Percentiles rank a stretch among this genome's conserved stretches.
Conservation (phyloP, 805 yeast genomes). For the Kodamaea fukazawae region DNA sequence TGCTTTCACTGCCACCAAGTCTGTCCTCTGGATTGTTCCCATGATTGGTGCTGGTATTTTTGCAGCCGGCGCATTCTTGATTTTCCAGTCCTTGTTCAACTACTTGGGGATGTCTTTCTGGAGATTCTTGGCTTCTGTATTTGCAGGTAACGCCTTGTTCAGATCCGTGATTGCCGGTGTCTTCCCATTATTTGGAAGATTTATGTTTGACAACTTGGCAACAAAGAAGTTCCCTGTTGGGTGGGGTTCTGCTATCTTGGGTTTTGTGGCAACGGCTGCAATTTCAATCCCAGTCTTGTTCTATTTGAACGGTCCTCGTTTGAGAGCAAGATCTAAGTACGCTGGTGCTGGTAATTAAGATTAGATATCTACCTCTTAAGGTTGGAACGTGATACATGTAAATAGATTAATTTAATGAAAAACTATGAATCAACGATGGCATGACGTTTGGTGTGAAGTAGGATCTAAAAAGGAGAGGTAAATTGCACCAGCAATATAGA, state of each 20-base stretch:
- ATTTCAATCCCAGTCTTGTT: constrained; percentile 47
- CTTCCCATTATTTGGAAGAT: constrained; percentile 63
- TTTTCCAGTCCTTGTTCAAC: constrained; percentile 52
- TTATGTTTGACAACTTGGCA: constrained; percentile 53
- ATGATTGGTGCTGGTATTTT: constrained; percentile 21
- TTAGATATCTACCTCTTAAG: too few species aligned
- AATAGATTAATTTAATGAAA: too few species aligned
- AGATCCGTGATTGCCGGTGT: constrained; percentile 54
- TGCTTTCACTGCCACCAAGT: constrained; percentile 19
- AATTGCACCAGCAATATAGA: too few species aligned
- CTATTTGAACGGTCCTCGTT: constrained; percentile 42
- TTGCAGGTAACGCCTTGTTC: constrained; percentile 54
- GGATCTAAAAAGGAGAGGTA: too few species aligned
- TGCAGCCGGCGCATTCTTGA: constrained; percentile 20
- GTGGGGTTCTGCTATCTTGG: constrained; percentile 55
- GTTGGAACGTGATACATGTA: too few species aligned
- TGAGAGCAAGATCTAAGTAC: constrained; percentile 44
- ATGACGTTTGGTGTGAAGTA: too few species aligned
- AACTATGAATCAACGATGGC: too few species aligned
- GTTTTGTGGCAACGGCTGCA: constrained; percentile 43
- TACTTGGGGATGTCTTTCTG: constrained; percentile 50
- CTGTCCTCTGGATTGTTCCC: constrained; percentile 21
- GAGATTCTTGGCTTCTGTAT: constrained; percentile 54
- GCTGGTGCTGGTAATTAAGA: constrained; percentile 16
- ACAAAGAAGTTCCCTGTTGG: constrained; percentile 51